Conservation (phyloP, 805 yeast genomes). For the Cyberlindnera samutprakarnensis region DNA sequence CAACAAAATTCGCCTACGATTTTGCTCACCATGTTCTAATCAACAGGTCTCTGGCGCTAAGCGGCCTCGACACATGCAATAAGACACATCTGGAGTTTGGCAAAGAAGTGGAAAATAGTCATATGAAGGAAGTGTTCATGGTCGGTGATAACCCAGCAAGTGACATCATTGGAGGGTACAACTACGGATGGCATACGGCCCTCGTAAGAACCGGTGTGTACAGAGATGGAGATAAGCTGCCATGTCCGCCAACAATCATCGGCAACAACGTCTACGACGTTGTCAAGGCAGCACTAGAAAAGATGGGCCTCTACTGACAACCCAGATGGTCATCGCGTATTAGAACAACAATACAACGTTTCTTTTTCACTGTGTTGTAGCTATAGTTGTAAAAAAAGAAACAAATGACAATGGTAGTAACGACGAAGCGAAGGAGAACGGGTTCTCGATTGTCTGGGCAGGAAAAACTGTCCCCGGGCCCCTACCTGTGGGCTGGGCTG, state of each 20-base stretch:
- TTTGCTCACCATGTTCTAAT: constrained; percentile 70
- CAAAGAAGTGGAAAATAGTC: constrained; percentile 22
- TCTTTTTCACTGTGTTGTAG: too few species aligned
- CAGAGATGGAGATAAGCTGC: constrained; percentile 41
- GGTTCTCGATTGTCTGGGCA: too few species aligned
- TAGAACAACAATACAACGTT: too few species aligned
- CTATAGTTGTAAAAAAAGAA: too few species aligned
- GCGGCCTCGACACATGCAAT: neutral
- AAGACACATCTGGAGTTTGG: constrained; percentile 14
- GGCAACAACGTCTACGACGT: constrained; percentile 47
- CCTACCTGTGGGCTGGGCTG: too few species aligned
- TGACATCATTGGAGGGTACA: constrained; percentile 85
- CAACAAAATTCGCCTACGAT: constrained; percentile 70
- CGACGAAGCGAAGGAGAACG: too few species aligned
- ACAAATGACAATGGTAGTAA: too few species aligned
- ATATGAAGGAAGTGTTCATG: constrained; percentile 74
- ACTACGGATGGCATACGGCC: constrained; percentile 82
- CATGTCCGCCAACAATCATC: constrained; percentile 40
- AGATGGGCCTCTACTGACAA: constrained; percentile 16
- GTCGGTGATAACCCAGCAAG: constrained; percentile 95
- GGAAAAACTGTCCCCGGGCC: too few species aligned
- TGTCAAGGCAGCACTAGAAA: constrained; percentile 26
- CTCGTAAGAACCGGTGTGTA: constrained; percentile 87
- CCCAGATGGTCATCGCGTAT: too few species aligned
- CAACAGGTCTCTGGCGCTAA: constrained; percentile 25